These are phyloP conservation scores for Populus hybrid DNA, from an alignment of 441 rosid species.

Conservation along the genomic window DNA sequence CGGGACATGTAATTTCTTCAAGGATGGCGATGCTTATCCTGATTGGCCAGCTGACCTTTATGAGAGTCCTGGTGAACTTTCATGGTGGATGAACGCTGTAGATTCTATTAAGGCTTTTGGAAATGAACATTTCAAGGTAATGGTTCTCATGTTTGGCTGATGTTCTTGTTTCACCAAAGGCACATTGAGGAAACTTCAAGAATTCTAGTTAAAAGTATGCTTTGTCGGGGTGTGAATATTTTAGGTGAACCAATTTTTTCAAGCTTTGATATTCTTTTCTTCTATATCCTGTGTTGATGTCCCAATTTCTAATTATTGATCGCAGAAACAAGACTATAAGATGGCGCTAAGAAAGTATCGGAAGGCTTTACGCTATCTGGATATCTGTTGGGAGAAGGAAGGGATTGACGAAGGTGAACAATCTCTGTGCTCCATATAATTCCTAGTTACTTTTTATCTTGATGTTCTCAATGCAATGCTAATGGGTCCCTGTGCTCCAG, in stretches of 20 bases:
- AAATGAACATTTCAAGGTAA: slow-evolving; percentile 78
- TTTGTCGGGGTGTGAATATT: background rate
- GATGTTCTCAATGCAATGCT: background rate
- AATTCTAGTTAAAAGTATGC: background rate
- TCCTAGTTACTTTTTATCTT: background rate
- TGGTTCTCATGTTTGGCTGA: background rate
- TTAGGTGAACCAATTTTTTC: background rate
- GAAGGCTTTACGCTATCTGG: slow-evolving; percentile 85
- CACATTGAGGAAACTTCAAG: background rate
- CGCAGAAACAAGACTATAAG: slow-evolving; percentile 82
- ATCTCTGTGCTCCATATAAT: background rate
- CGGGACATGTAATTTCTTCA: slow-evolving; percentile 74
- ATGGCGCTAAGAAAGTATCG: slow-evolving; percentile 93
- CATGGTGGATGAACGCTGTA: slow-evolving; percentile 93
- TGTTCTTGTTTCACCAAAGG: background rate
- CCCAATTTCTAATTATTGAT: background rate
- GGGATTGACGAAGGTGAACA: slow-evolving; percentile 82
- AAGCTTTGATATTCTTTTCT: background rate
- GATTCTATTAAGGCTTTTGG: slow-evolving; percentile 72
- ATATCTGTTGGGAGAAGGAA: slow-evolving; percentile 97
- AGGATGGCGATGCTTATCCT: slow-evolving; percentile 79
- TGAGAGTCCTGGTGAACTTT: slow-evolving; percentile 57
- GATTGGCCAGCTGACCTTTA: slow-evolving; percentile 92
- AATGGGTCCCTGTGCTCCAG: background rate
- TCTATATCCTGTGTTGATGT: background rate